Evolutionary conservation across 108 stramenopile genomes (phyloP).

Genomic region (Cyclotella sp.): DNA sequence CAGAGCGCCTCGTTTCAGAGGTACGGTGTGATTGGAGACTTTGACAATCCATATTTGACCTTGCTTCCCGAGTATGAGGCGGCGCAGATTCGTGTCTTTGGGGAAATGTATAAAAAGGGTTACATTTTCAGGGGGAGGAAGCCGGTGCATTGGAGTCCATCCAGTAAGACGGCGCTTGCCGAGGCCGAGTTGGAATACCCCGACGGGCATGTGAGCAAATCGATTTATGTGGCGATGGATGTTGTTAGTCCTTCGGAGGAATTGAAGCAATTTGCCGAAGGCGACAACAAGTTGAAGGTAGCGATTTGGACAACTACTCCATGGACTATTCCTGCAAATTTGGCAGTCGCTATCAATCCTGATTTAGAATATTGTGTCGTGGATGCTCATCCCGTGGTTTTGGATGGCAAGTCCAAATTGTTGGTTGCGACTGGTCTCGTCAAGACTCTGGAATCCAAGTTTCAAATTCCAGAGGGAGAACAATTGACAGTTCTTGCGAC

Average conservation of each 20-base stretch:
- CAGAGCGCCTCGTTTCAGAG: slow-evolving; percentile 90
- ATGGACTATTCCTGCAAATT: slow-evolving; percentile 93
- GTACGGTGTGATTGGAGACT: slow-evolving; percentile 97
- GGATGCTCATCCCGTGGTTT: slow-evolving; percentile 44
- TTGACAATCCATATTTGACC: slow-evolving; percentile 96
- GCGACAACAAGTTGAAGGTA: slow-evolving; percentile 69
- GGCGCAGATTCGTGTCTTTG: slow-evolving; percentile 95
- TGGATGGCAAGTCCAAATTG: slow-evolving; percentile 70
- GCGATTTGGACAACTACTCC: slow-evolving; percentile 96
- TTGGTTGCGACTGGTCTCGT: slow-evolving; percentile 85
- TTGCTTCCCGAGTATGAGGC: slow-evolving; percentile 97
- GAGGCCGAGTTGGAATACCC: slow-evolving; percentile 99
- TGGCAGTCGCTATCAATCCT: slow-evolving; percentile 95
- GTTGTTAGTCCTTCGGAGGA: slow-evolving; percentile 73
- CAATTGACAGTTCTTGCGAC: slow-evolving; percentile 64
- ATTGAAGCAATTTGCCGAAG: slow-evolving; percentile 57
- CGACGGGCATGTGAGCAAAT: slow-evolving; percentile 91
- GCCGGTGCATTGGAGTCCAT: slow-evolving; percentile 99
- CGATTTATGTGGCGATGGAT: slow-evolving; percentile 92
- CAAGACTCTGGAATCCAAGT: slow-evolving; percentile 72
- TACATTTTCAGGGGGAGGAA: slow-evolving; percentile 97
- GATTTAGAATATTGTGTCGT: slow-evolving; percentile 93
- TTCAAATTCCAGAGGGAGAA: slow-evolving; percentile 76
- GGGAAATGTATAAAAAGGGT: slow-evolving; percentile 95
- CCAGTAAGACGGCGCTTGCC: slow-evolving; percentile 94